Conservation (phyloP, 768 basidiomycete genomes). For the Calvatia gigantea region DNA sequence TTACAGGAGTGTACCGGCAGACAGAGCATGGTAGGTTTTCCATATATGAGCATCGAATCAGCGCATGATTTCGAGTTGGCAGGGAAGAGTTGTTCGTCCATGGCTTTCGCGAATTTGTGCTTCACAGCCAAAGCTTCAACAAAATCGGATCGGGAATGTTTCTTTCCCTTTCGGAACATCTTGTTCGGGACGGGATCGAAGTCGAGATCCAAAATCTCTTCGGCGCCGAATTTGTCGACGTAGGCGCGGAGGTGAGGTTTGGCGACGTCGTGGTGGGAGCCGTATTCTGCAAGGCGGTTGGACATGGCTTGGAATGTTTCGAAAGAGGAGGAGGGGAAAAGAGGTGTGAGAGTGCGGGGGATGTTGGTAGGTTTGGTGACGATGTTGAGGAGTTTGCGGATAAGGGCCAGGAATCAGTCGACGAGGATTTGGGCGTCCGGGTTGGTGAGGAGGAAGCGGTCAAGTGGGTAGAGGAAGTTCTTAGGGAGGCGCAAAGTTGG, state of each 20-base stretch:
- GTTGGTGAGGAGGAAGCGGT: conserved; percentile 31
- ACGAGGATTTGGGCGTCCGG: conserved; percentile 28
- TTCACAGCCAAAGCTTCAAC: conserved; percentile 22
- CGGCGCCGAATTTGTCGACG: conserved; percentile 17
- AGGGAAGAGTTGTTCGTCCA: conserved; percentile 26
- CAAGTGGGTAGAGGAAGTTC: conserved; percentile 29
- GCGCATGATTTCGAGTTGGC: conserved; percentile 28
- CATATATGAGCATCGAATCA: conserved; percentile 32
- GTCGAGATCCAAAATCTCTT: conserved; percentile 15
- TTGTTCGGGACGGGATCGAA: conserved; percentile 30
- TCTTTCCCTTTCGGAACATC: conserved; percentile 27
- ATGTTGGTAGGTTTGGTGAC: conserved; percentile 24
- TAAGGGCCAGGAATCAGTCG: conserved; percentile 23
- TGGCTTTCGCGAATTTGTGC: conserved; percentile 20
- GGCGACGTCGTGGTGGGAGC: conserved; percentile 31
- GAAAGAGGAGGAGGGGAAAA: conserved; percentile 27
- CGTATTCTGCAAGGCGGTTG: conserved; percentile 32
- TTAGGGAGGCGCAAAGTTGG: conserved; percentile 24
- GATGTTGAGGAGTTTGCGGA: conserved; percentile 26
- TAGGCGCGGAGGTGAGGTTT: conserved; percentile 27
- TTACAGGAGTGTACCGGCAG: not conserved
- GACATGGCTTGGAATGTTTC: conserved; percentile 25
- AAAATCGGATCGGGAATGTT: conserved; percentile 24
- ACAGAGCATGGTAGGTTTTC: not conserved
- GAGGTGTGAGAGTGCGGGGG: conserved; percentile 24